phyloP scores from a whole-genome alignment of 2,329 filamentous ascomycete species.

The Ophiostoma himal-ulmi region DNA sequence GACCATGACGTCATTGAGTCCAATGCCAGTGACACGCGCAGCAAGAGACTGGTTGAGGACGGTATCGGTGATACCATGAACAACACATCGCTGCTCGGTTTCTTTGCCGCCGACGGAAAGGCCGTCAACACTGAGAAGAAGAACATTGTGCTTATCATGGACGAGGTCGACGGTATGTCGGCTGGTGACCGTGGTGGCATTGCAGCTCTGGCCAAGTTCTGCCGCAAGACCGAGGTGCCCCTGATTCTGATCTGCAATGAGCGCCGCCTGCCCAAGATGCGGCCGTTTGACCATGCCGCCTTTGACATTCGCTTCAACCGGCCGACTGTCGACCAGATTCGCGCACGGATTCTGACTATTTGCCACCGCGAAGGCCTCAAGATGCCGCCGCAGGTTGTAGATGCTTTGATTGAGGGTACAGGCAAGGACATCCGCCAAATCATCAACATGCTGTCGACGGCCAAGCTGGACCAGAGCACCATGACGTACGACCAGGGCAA shows the following conservation, averaged over 20 bases:
- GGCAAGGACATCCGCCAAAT: conserved; percentile 95
- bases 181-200: conserved; percentile 94
- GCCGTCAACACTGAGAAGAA: conserved; percentile 75
- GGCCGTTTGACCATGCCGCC: conserved; percentile 83
- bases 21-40: conserved; percentile 91
- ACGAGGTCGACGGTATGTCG: conserved; percentile 98
- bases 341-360: conserved; percentile 89
- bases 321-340: conserved; percentile 84
- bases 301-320: conserved; percentile 83
- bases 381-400: conserved; percentile 74
- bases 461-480: conserved; percentile 74
- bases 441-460: conserved; percentile 96
- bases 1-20: conserved; percentile 91
- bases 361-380: conserved; percentile 87
- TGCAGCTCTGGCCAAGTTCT: conserved; percentile 85
- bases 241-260: conserved; percentile 99
- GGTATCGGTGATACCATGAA: conserved; percentile 86
- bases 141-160: conserved; percentile 95
- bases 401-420: conserved; percentile 90
- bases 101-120: conserved; percentile 79
- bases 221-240: conserved; percentile 89
- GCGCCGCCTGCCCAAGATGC: conserved; percentile 90
- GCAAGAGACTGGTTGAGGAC: conserved; percentile 89
- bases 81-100: conserved; percentile 87
- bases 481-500: conserved; percentile 85